phyloP scores from a whole-genome alignment of 371 early-diverging fungal genomes.

The Mortierella sp. region DNA sequence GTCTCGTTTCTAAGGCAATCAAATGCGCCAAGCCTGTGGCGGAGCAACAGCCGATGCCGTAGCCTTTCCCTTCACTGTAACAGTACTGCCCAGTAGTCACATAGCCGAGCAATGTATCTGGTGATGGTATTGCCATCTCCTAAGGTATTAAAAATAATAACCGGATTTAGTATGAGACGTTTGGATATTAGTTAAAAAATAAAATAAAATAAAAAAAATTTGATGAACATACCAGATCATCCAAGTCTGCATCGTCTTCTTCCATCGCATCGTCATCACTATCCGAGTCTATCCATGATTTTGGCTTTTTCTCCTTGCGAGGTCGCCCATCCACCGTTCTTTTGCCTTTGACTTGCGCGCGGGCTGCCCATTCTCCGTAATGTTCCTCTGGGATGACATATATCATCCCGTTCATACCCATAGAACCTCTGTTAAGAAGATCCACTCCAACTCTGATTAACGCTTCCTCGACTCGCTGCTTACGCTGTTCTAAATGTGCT shows the following conservation, averaged over 20 bases:
- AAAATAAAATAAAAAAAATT: neutral
- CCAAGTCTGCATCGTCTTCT: conserved; percentile 28
- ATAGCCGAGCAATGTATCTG: conserved; percentile 71
- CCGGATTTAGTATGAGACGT: neutral
- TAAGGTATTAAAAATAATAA: conserved; percentile 8
- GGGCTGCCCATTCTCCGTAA: conserved; percentile 30
- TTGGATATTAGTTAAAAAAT: neutral
- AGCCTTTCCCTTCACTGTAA: conserved; percentile 71
- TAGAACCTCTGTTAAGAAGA: conserved; percentile 36
- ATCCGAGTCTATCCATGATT: conserved; percentile 42
- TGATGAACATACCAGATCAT: conserved; percentile 33
- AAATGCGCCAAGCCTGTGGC: conserved; percentile 55
- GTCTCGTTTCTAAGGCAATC: conserved; percentile 28
- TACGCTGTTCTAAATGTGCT: neutral
- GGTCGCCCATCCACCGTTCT: conserved; percentile 32
- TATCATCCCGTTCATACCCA: conserved; percentile 49
- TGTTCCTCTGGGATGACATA: conserved; percentile 46
- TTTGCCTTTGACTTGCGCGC: conserved; percentile 38
- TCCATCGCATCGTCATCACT: conserved; percentile 28
- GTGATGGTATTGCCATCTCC: conserved; percentile 44
- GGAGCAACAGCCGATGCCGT: conserved; percentile 72
- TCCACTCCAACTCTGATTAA: conserved; percentile 44
- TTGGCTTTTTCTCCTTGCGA: conserved; percentile 30
- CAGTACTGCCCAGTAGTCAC: conserved; percentile 81
- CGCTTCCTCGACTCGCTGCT: conserved; percentile 34